Percentiles rank a stretch among this genome's conserved stretches.
Conservation (phyloP, 106 monocot species). For the Dioscorea alata region DNA sequence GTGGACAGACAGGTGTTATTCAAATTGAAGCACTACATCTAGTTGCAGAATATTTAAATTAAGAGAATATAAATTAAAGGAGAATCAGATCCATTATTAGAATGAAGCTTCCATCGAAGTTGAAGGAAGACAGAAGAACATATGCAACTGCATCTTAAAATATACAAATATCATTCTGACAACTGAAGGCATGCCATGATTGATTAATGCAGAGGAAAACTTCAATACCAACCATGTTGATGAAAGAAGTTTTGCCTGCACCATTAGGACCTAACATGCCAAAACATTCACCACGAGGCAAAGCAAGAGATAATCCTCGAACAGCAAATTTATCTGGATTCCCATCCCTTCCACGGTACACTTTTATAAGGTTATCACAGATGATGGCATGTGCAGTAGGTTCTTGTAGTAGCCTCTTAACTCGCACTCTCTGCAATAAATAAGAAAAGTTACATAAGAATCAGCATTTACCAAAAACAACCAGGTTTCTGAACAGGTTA, state of each 20-base stretch:
- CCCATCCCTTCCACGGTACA: constrained; percentile 70
- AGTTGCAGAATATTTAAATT: not conserved
- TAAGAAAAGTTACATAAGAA: too few relatives aligned
- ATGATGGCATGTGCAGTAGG: constrained; percentile 45
- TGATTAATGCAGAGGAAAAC: too few relatives aligned
- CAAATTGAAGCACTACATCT: too few relatives aligned
- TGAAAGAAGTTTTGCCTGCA: constrained; percentile 85
- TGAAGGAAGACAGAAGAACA: too few relatives aligned
- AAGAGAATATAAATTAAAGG: not conserved
- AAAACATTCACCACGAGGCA: constrained; percentile 79
- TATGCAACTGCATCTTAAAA: too few relatives aligned
- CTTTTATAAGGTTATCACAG: constrained; percentile 66
- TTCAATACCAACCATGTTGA: constrained; percentile 53
- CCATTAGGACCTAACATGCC: constrained; percentile 94
- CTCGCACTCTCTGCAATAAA: too few relatives aligned
- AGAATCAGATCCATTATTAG: not conserved
- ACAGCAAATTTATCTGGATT: constrained; percentile 81
- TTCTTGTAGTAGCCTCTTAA: constrained; percentile 19
- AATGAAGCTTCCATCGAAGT: too few relatives aligned
- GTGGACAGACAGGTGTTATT: not conserved
- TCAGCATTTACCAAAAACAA: too few relatives aligned
- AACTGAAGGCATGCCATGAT: too few relatives aligned
- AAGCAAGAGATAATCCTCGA: constrained; percentile 68
- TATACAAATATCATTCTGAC: too few relatives aligned
- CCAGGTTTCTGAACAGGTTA: too few relatives aligned